Evolutionary conservation across 2,329 filamentous ascomycete genomes (phyloP).

Genomic region (Colletotrichum orchidophilum): DNA sequence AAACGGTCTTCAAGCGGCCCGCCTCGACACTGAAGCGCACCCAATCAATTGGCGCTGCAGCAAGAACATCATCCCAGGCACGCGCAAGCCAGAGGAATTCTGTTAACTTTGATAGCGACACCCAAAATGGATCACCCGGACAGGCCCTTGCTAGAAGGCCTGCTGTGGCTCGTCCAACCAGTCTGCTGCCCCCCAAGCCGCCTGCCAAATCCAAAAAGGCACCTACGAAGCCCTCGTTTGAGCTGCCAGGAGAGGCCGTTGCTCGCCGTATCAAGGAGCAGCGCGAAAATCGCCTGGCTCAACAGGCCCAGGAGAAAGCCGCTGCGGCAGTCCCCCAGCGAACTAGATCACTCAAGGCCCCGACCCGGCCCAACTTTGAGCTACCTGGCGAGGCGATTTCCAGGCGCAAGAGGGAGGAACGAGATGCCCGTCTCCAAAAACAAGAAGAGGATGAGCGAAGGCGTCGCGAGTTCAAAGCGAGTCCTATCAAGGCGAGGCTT

Average conservation of each 20-base stretch:
- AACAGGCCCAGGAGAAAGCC: conserved; percentile 38
- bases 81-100: conserved; percentile 53
- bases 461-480: conserved; percentile 71
- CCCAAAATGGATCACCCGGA: conserved; percentile 36
- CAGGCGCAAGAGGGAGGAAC: conserved; percentile 63
- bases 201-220: conserved; percentile 62
- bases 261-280: conserved; percentile 67
- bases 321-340: conserved; percentile 48
- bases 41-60: conserved; percentile 51
- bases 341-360: conserved; percentile 60
- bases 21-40: conserved; percentile 35
- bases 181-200: conserved; percentile 56
- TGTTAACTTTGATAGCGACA: conserved; percentile 39
- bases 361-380: conserved; percentile 67
- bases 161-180: conserved; percentile 47
- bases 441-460: conserved; percentile 69
- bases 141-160: conserved; percentile 37
- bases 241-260: conserved; percentile 70
- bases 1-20: background rate
- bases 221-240: conserved; percentile 65
- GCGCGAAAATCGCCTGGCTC: conserved; percentile 62
- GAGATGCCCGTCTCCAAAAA: conserved; percentile 62
- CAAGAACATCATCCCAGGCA: conserved; percentile 48
- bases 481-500: conserved; percentile 59
- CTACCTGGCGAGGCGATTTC: conserved; percentile 71